These are phyloP conservation scores for Diaporthe humulicola DNA, from an alignment of 2,329 filamentous ascomycete genomes.

Conservation along the genomic window DNA sequence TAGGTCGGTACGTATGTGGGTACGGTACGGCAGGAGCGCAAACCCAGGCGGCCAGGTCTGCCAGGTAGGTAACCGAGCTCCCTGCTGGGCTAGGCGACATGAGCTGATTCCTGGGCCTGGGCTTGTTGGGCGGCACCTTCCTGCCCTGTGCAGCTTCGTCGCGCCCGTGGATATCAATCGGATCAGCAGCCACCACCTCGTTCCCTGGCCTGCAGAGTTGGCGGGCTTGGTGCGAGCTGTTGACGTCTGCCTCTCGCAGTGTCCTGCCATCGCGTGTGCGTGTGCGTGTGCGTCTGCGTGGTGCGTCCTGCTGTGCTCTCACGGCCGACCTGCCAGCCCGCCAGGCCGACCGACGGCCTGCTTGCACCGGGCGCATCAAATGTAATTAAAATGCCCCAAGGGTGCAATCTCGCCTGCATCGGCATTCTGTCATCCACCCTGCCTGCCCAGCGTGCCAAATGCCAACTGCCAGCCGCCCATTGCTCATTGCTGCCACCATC, in stretches of 20 bases:
- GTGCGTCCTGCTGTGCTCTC: background rate
- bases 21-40: background rate
- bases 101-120: constrained; percentile 8
- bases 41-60: too few relatives aligned
- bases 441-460: background rate
- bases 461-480: constrained; percentile 8
- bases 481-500: background rate
- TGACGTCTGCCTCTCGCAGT: constrained; percentile 19
- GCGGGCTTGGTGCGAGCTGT: constrained; percentile 13
- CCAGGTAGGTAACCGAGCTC: background rate
- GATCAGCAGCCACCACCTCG: background rate
- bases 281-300: too few relatives aligned
- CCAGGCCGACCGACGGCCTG: background rate
- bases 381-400: background rate
- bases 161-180: background rate
- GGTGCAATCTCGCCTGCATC: constrained; percentile 25
- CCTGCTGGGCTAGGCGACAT: constrained; percentile 6
- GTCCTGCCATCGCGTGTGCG: constrained; percentile 12
- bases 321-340: background rate
- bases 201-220: background rate
- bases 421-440: constrained; percentile 16
- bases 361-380: background rate
- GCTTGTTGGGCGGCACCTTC: background rate
- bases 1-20: too few relatives aligned
- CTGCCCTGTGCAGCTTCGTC: background rate